Evolutionary conservation across 2,329 filamentous ascomycete species (phyloP).

Genomic region (Coniochaeta sp.): DNA sequence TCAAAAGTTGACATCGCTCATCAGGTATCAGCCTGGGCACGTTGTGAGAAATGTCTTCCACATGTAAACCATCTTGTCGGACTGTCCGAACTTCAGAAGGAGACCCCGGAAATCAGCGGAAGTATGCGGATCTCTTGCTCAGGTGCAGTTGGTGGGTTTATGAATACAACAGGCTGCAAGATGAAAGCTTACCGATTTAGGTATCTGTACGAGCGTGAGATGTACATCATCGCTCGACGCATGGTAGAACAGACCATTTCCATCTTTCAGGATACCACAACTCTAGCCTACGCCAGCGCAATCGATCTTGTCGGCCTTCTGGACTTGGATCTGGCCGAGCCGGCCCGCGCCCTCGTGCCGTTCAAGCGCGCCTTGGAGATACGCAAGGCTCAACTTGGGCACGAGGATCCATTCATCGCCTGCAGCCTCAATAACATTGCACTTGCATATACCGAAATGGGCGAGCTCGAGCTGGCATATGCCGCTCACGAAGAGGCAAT

Average conservation of each 20-base stretch:
- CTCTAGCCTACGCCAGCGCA: slow-evolving; percentile 19
- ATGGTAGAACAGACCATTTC: slow-evolving; percentile 14
- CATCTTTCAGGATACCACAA: slow-evolving; percentile 8
- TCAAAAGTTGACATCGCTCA: slow-evolving; percentile 17
- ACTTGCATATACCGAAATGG: slow-evolving; percentile 24
- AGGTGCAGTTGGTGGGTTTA: neutral
- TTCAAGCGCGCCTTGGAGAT: neutral
- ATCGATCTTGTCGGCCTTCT: slow-evolving; percentile 22
- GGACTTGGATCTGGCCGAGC: slow-evolving; percentile 19
- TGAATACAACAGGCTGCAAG: no score
- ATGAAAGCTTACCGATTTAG: slow-evolving; percentile 6
- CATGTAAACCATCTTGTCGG: slow-evolving; percentile 19
- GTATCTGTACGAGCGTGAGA: slow-evolving; percentile 24
- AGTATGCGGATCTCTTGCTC: neutral
- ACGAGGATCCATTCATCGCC: slow-evolving; percentile 19
- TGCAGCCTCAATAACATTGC: slow-evolving; percentile 23
- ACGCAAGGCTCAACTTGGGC: slow-evolving; percentile 10
- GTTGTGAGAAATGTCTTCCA: slow-evolving; percentile 20
- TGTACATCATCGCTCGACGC: slow-evolving; percentile 14
- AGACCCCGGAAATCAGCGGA: neutral
- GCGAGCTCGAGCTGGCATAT: slow-evolving; percentile 19
- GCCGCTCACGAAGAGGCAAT: slow-evolving; percentile 21
- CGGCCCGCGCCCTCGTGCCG: slow-evolving; percentile 8
- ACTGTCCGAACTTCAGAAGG: slow-evolving; percentile 7
- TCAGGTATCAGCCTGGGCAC: slow-evolving; percentile 17